Conservation (phyloP, 176 grass and related monocot species). For the Calamus simplicifolius region DNA sequence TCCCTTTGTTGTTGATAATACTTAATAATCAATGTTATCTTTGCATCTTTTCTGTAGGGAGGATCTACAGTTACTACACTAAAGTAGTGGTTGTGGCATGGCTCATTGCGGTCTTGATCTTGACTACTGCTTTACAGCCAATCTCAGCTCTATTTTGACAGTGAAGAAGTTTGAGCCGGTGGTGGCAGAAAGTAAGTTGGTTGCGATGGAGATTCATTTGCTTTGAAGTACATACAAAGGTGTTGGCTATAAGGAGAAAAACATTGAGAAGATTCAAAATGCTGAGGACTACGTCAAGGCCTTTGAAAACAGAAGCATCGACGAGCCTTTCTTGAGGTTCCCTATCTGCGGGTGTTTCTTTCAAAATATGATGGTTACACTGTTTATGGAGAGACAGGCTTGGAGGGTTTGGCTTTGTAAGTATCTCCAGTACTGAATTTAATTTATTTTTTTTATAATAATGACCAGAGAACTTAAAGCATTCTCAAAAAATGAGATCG, state of each 20-base stretch:
- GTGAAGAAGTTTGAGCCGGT: constrained; percentile 11
- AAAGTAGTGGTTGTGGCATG: constrained; percentile 24
- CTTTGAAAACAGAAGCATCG: constrained; percentile 16
- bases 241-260: not conserved
- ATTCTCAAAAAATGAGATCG: no score
- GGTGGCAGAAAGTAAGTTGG: constrained; percentile 11
- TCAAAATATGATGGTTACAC: constrained; percentile 11
- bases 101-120: constrained; percentile 24
- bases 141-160: constrained; percentile 21
- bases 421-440: not conserved
- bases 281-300: not conserved
- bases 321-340: constrained; percentile 22
- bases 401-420: constrained; percentile 35
- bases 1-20: no score
- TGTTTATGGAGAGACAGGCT: constrained; percentile 10
- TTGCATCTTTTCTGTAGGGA: not conserved
- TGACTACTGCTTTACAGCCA: constrained; percentile 22
- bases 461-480: no score
- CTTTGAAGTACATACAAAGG: constrained; percentile 12
- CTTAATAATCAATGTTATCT: no score
- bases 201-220: constrained; percentile 18
- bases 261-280: not conserved
- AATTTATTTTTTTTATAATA: no score
- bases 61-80: constrained; percentile 11
- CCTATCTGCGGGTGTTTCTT: constrained; percentile 29